These are phyloP conservation scores for Circinella minor DNA, from an alignment of 371 early-diverging fungal genomes.

Conservation along the genomic window DNA sequence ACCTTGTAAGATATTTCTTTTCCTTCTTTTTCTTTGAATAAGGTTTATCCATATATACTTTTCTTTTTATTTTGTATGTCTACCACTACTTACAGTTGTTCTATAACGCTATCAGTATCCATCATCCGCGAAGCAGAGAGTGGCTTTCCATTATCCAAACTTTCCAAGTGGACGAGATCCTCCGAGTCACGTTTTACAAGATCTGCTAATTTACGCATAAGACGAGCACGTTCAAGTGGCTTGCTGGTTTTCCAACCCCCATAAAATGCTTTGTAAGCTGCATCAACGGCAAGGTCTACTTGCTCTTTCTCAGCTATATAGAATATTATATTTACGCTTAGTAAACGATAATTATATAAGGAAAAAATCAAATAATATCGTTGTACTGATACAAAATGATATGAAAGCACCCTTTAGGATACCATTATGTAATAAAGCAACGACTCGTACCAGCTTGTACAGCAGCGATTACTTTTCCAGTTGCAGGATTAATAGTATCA, in stretches of 20 bases:
- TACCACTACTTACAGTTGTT: conserved; percentile 21
- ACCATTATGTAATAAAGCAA: no score
- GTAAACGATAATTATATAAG: background rate
- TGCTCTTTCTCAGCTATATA: conserved; percentile 30
- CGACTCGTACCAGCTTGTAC: conserved; percentile 47
- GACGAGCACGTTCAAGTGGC: conserved; percentile 35
- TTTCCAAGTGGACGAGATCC: conserved; percentile 44
- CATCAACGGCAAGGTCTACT: conserved; percentile 53
- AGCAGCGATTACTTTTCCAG: conserved; percentile 34
- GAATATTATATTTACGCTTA: background rate
- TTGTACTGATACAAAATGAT: no score
- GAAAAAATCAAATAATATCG: background rate
- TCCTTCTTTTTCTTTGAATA: no score
- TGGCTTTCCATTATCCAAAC: conserved; percentile 52
- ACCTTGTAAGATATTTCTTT: no score
- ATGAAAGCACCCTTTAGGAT: no score
- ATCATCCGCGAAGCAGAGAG: conserved; percentile 39
- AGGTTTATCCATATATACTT: background rate
- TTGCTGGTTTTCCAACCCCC: conserved; percentile 42
- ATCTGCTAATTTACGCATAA: conserved; percentile 53
- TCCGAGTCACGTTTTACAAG: conserved; percentile 47
- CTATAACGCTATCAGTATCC: conserved; percentile 53
- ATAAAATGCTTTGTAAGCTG: conserved; percentile 49
- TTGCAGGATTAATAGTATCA: conserved; percentile 56
- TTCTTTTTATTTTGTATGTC: background rate